A percentile compares a stretch with the other conserved stretches of the same genome.
Conservation (phyloP, 495 filamentous ascomycete species). For the Xylaria nigripes region DNA sequence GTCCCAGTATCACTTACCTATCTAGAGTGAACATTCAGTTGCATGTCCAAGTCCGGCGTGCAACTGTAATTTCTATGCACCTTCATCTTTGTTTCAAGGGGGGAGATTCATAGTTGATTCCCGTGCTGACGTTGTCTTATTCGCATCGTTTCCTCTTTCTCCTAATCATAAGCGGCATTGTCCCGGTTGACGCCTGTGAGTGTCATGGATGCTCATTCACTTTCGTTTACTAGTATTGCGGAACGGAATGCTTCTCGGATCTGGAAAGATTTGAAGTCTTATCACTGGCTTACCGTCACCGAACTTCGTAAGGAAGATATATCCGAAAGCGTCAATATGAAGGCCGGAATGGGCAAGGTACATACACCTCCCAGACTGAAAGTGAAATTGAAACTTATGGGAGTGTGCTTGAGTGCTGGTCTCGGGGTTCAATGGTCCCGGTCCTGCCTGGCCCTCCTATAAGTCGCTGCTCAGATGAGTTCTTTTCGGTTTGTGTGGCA, state of each 20-base stretch:
- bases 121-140: too few species aligned
- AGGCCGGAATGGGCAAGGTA: conserved; percentile 26
- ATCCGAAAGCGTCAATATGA: conserved; percentile 14
- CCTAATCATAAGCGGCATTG: neutral
- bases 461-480: conserved; percentile 28
- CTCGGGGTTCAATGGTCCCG: conserved; percentile 20
- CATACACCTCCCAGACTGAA: conserved; percentile 19
- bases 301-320: conserved; percentile 18
- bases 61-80: too few species aligned
- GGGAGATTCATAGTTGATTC: too few species aligned
- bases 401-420: conserved; percentile 24
- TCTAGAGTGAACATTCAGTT: too few species aligned
- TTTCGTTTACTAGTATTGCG: conserved; percentile 38
- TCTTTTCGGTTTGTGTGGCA: conserved; percentile 7
- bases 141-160: too few species aligned
- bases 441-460: conserved; percentile 26
- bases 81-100: too few species aligned
- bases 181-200: neutral
- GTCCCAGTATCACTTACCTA: too few species aligned
- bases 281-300: conserved; percentile 27
- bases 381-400: conserved; percentile 26
- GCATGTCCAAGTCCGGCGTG: too few species aligned
- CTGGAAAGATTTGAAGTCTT: conserved; percentile 39
- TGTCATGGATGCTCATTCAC: conserved; percentile 45
- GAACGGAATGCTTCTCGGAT: conserved; percentile 36